Evolutionary conservation across 1,139 yeast genomes (phyloP), one percentile per base, ranked within the genome.

Genomic region (Suhomyces panamericanus): DNA sequence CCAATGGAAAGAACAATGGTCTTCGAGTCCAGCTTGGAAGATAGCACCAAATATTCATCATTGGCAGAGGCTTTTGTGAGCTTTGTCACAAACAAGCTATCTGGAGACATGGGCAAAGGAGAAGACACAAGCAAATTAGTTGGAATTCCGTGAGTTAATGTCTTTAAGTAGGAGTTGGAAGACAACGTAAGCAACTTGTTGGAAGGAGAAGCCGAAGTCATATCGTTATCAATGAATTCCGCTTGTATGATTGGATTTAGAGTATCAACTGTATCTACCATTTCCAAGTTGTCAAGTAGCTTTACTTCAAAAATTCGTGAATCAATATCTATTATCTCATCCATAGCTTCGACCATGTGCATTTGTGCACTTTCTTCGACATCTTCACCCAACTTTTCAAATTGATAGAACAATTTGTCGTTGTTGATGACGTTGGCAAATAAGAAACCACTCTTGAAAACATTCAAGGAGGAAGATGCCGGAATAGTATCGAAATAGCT

Each of bases 1-100:
- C 90, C 91, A 42, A 88, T 83, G 1, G 87, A 78, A 17, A 93
- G 66, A 1, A 90, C 87, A 43, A 87, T 68, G 0, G 97, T 88
- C 9, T 84, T 80, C 12, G 64, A 61, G 26, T 64, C 54, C 39
- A 82, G 78, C 2, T 78, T 62, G 45, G 88, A 87, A 0, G 95
- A 75, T 8, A 88, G 67, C 1, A 88, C 81, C 49, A 87, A 73
- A 54, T 81, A 86, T 44, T 79, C 79, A 59, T 87, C 93, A 54
- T 64, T 74, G 3, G 55, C 59, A 35, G 85, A 83, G 2, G 59
- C 60, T 2, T 63, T 56, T 2, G 64, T 58, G 6, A 75, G 56
- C 51, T 77, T 80, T 4, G 87, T 74, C 1, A 93, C 81, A 71
- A 81, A 84, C 0, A 87, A 77, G 9, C 69, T 69, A 1, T 77